phyloP scores from a whole-genome alignment of 192 early-diverging fungal genomes.

The Spinellus fusiger region DNA sequence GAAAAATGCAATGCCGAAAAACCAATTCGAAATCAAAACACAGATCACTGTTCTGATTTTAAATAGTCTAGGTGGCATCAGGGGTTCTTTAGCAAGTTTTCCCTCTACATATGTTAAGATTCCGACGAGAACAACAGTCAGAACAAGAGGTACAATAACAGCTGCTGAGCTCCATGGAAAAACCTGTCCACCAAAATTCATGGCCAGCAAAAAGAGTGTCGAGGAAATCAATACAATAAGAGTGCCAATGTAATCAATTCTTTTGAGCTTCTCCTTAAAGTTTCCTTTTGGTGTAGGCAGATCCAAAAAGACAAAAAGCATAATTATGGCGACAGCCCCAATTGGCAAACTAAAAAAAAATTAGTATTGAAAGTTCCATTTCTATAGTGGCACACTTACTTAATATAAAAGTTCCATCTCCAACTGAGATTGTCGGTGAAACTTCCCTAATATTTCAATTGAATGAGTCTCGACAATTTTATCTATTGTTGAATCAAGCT shows the following conservation, averaged over 20 bases:
- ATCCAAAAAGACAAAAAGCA: conserved; percentile 34
- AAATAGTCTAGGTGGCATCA: conserved; percentile 56
- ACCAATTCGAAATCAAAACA: conserved; percentile 26
- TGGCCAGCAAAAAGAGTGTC: conserved; percentile 54
- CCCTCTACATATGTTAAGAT: conserved; percentile 42
- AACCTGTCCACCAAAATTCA: conserved; percentile 58
- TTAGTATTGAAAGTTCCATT: neutral
- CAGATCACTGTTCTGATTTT: conserved; percentile 40
- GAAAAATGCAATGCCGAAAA: conserved; percentile 32
- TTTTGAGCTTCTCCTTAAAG: conserved; percentile 43
- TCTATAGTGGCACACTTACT: conserved; percentile 15
- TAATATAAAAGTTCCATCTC: conserved; percentile 38
- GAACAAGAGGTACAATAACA: conserved; percentile 44
- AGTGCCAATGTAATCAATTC: conserved; percentile 52
- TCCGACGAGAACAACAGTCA: conserved; percentile 32
- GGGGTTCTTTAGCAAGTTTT: conserved; percentile 51
- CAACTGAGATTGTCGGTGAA: conserved; percentile 32
- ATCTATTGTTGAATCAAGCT: neutral
- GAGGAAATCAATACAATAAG: conserved; percentile 40
- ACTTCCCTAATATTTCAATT: conserved; percentile 8
- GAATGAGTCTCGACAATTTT: neutral
- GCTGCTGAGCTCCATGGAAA: conserved; percentile 50
- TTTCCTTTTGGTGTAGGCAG: conserved; percentile 24
- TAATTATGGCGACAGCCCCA: conserved; percentile 33
- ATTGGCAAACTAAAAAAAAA: conserved; percentile 23